Evolutionary conservation across 139 green algal species (phyloP), one percentile per base, ranked within the genome.

Genomic region (Chlorella sp.): DNA sequence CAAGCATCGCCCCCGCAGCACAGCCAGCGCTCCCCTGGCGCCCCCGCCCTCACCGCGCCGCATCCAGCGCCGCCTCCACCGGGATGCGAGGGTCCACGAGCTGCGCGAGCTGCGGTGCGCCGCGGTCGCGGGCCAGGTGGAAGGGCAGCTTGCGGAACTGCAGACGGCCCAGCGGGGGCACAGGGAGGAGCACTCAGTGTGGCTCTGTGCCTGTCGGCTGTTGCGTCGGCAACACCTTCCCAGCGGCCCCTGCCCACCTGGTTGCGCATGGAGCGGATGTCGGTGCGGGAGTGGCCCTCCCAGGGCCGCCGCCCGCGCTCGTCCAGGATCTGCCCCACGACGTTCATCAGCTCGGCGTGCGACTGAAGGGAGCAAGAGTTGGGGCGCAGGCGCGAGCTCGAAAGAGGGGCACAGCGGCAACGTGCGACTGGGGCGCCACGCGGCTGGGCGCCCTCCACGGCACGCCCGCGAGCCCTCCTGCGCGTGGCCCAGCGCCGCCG

Each of bases 91-190:
- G 85, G 67, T 90, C 86, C 35, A 90, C 73, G 29, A 90, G 65
- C 43, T 63, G 63, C 78, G 73, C 59, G 8, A 86, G 56, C 62
- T 82, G 69, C 33, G 46, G 68, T 43, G 66, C 33, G 25, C 79
- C 76, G 35, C 81, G 76, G 33, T 83, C 71, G 43, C 83, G 82
- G 23, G 85, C 85, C 67, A 90, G 75, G 76, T 90, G 85, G 73
- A 83, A 90, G 11, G 85, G 80, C 67, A 90, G 80, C 76, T 83
- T 84, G 36, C 85, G n/a, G n/a, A n/a, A n/a, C n/a, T n/a, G n/a
- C n/a, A n/a, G n/a, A n/a, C n/a, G n/a, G n/a, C n/a, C n/a, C n/a
- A n/a, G n/a, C n/a, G n/a, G n/a, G n/a, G n/a, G n/a, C n/a, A n/a
- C n/a, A n/a, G n/a, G n/a, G n/a, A n/a, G n/a, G n/a, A n/a, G n/a